These are phyloP conservation scores for Acanthamoeba castellanii DNA, from an alignment of 208 protist genomes.

Conservation along the genomic window DNA sequence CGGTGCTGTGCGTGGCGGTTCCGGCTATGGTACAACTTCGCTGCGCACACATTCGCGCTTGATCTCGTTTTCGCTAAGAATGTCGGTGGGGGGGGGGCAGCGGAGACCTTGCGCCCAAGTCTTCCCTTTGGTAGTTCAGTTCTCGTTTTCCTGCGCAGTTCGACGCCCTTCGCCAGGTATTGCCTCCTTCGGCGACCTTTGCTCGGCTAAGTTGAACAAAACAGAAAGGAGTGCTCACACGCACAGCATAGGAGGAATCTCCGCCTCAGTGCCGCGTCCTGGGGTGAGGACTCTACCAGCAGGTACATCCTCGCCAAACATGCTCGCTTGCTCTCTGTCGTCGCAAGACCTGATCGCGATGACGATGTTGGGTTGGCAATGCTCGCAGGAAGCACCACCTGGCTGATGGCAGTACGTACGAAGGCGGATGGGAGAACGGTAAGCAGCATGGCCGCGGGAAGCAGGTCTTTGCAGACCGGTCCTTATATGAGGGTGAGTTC, in stretches of 20 bases:
- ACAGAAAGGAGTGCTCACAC: too few species aligned
- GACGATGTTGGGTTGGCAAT: neutral
- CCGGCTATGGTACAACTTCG: too few species aligned
- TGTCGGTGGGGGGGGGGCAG: too few species aligned
- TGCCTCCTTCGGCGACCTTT: neutral
- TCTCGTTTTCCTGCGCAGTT: too few species aligned
- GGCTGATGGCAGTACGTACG: slow-evolving; percentile 56
- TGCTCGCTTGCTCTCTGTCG: neutral
- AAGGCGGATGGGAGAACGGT: slow-evolving; percentile 10
- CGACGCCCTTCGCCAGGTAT: neutral
- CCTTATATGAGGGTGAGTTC: slow-evolving; percentile 73
- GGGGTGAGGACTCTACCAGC: neutral
- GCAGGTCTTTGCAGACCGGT: slow-evolving; percentile 11
- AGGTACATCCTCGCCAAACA: neutral
- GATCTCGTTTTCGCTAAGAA: too few species aligned
- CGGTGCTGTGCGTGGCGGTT: neutral
- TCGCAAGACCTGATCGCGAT: neutral
- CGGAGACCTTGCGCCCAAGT: too few species aligned
- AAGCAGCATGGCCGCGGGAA: slow-evolving; percentile 36
- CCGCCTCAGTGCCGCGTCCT: neutral
- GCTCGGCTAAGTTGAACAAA: neutral
- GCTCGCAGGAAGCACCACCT: neutral
- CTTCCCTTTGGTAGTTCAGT: too few species aligned
- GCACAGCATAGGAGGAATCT: neutral
- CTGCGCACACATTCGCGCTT: too few species aligned